Evolutionary conservation across 495 filamentous ascomycete genomes (phyloP).

Genomic region (Clavariopsis aquatica): DNA sequence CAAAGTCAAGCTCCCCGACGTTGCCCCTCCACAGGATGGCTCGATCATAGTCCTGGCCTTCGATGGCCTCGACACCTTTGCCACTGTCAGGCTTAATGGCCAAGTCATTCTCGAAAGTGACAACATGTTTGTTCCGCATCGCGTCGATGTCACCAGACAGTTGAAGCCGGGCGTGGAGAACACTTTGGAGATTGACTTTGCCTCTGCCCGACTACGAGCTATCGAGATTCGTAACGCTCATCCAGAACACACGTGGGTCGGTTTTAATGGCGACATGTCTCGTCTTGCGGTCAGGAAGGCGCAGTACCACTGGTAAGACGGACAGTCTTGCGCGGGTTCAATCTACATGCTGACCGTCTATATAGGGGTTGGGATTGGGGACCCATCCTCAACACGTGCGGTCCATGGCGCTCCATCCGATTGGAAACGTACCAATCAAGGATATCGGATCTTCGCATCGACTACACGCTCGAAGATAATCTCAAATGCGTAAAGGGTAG

Average conservation of each 20-base stretch:
- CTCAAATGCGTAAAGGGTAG: slow-evolving; percentile 40
- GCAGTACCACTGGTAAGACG: slow-evolving; percentile 44
- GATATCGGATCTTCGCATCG: slow-evolving; percentile 41
- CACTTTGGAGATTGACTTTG: slow-evolving; percentile 44
- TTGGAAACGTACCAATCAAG: slow-evolving; percentile 43
- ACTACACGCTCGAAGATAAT: slow-evolving; percentile 39
- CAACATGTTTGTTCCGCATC: slow-evolving; percentile 47
- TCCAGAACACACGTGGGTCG: slow-evolving; percentile 46
- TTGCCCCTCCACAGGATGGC: slow-evolving; percentile 10
- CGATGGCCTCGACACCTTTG: slow-evolving; percentile 48
- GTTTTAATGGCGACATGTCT: slow-evolving; percentile 47
- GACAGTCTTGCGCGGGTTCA: not conserved
- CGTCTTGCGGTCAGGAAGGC: slow-evolving; percentile 44
- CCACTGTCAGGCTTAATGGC: slow-evolving; percentile 46
- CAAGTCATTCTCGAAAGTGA: slow-evolving; percentile 42
- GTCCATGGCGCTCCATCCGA: slow-evolving; percentile 45
- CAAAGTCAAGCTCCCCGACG: slow-evolving; percentile 37
- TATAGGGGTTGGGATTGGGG: slow-evolving; percentile 47
- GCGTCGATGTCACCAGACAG: slow-evolving; percentile 42
- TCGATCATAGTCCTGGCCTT: slow-evolving; percentile 41
- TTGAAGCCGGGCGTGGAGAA: slow-evolving; percentile 34
- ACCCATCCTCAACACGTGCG: slow-evolving; percentile 45
- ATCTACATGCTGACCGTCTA: slow-evolving; percentile 17
- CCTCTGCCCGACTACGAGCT: slow-evolving; percentile 37
- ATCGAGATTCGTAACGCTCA: slow-evolving; percentile 43